These are phyloP conservation scores for Leccinum longicurvipes DNA, from an alignment of 768 basidiomycete species.

Conservation along the genomic window DNA sequence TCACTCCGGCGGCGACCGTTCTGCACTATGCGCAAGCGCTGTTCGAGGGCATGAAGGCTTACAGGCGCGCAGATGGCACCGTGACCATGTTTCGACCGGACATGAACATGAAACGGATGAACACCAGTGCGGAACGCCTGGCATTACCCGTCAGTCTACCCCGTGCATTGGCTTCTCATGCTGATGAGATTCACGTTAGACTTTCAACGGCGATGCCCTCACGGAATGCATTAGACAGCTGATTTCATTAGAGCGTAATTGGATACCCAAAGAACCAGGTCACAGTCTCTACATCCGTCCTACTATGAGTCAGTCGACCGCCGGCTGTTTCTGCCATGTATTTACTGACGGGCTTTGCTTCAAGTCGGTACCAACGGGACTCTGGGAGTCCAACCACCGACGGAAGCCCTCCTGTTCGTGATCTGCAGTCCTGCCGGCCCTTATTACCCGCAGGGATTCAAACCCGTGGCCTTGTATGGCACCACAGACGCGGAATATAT, in stretches of 20 bases:
- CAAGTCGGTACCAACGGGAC: constrained; percentile 67
- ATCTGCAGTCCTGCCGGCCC: constrained; percentile 68
- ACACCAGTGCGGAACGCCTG: constrained; percentile 71
- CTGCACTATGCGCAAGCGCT: constrained; percentile 90
- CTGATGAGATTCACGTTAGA: constrained; percentile 38
- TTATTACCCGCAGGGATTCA: constrained; percentile 85
- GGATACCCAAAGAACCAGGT: constrained; percentile 87
- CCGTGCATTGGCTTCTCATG: background rate
- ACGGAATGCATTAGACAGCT: constrained; percentile 83
- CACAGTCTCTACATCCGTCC: constrained; percentile 92
- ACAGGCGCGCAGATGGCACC: constrained; percentile 66
- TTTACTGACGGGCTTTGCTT: constrained; percentile 4
- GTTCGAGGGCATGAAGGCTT: constrained; percentile 96
- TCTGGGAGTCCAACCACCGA: constrained; percentile 54
- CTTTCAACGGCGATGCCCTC: constrained; percentile 74
- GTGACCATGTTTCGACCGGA: constrained; percentile 90
- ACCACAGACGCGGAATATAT: constrained; percentile 67
- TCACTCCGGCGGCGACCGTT: constrained; percentile 52
- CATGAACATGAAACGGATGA: constrained; percentile 98
- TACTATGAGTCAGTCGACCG: constrained; percentile 51
- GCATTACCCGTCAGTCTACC: constrained; percentile 61
- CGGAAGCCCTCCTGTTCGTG: constrained; percentile 63
- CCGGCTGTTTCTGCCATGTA: background rate
- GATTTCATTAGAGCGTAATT: constrained; percentile 76
- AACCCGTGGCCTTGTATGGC: constrained; percentile 83